Evolutionary conservation across 2,329 filamentous ascomycete genomes (phyloP).

Genomic region (Sarocladium brachiariae): DNA sequence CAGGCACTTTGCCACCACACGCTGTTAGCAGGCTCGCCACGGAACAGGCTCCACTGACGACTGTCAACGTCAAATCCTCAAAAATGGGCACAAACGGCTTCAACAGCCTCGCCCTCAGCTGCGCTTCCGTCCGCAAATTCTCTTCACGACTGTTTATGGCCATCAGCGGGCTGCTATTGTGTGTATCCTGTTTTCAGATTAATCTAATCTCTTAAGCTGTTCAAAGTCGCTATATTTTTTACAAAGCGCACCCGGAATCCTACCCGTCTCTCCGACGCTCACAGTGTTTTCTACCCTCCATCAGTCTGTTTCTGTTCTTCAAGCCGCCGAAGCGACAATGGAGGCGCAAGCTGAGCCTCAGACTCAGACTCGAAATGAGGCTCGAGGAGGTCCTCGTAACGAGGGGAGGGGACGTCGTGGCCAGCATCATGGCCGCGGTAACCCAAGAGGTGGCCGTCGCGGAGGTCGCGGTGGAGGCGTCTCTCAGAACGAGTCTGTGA

Average conservation of each 20-base stretch:
- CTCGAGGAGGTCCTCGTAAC: constrained; percentile 2
- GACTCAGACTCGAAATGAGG: background rate
- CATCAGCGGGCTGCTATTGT: constrained; percentile 6
- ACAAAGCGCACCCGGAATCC: constrained; percentile 41
- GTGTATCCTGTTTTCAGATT: too few species aligned
- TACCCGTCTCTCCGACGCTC: too few species aligned
- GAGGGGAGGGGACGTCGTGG: constrained; percentile 2
- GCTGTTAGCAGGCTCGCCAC: constrained; percentile 6
- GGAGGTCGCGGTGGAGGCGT: background rate
- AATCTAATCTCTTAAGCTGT: constrained; percentile 12
- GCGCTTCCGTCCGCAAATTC: background rate
- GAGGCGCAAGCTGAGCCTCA: constrained; percentile 1
- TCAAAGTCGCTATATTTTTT: constrained; percentile 40
- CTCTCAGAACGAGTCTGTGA: background rate
- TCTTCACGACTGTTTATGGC: background rate
- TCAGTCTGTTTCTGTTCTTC: too few species aligned
- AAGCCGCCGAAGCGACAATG: background rate
- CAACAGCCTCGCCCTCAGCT: background rate
- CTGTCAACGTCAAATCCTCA: constrained; percentile 1
- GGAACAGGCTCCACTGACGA: constrained; percentile 6
- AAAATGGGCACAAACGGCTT: background rate
- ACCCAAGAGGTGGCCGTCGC: constrained; percentile 1
- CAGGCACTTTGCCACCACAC: background rate
- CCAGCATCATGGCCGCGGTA: background rate
- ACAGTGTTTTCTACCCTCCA: too few species aligned